phyloP scores from a whole-genome alignment of 225 moss, liverwort and hornwort species.

The Sphagnum contortum region DNA sequence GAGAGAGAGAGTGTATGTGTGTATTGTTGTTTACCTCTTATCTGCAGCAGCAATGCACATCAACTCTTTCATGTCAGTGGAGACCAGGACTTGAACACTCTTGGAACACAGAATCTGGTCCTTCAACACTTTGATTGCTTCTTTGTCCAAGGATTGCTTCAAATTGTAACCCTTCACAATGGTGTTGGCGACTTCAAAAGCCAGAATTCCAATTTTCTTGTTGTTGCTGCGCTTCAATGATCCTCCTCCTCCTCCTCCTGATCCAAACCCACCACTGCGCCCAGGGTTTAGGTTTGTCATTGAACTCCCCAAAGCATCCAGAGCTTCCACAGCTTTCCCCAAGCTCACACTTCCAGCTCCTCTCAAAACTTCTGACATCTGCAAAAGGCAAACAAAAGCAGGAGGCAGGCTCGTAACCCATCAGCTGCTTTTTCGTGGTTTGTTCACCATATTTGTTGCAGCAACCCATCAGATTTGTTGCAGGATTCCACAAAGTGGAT shows the following conservation, averaged over 20 bases:
- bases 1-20: too few species aligned
- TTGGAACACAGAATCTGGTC: conserved; percentile 56
- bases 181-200: conserved; percentile 79
- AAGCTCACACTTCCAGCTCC: conserved; percentile 63
- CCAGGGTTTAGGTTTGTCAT: conserved; percentile 47
- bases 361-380: conserved; percentile 53
- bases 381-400: background rate
- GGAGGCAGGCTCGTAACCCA: too few species aligned
- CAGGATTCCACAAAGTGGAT: too few species aligned
- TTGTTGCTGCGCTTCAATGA: conserved; percentile 2
- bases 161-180: conserved; percentile 70
- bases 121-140: conserved; percentile 45
- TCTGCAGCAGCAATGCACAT: conserved; percentile 63
- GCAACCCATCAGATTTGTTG: too few species aligned
- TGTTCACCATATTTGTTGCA: too few species aligned
- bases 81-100: conserved; percentile 63
- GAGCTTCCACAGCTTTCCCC: conserved; percentile 42
- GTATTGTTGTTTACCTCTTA: conserved; percentile 35
- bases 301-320: conserved; percentile 62
- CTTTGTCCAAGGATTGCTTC: conserved; percentile 55
- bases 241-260: conserved; percentile 17
- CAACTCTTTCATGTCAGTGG: conserved; percentile 45
- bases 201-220: conserved; percentile 59
- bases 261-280: conserved; percentile 39
- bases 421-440: too few species aligned